Evolutionary conservation across 768 basidiomycete species (phyloP).

Genomic region (Rhizopogon roseolus): DNA sequence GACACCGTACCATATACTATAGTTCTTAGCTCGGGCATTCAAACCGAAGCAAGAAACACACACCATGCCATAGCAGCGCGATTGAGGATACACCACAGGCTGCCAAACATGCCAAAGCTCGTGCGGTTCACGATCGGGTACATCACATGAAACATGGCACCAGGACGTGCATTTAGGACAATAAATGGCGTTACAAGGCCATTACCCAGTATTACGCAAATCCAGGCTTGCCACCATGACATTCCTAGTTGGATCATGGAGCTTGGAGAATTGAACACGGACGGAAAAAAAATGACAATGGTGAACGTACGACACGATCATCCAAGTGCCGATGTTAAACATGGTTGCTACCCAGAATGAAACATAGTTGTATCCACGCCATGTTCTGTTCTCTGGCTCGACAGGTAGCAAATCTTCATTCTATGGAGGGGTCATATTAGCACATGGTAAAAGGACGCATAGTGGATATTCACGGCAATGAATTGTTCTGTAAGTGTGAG

Average conservation of each 20-base stretch:
- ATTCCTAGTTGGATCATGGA: slow-evolving; percentile 70
- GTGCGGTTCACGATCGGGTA: slow-evolving; percentile 73
- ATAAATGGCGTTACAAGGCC: slow-evolving; percentile 63
- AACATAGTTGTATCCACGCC: slow-evolving; percentile 62
- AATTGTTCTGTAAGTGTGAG: slow-evolving; percentile 53
- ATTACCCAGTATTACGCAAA: slow-evolving; percentile 69
- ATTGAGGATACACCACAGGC: slow-evolving; percentile 76
- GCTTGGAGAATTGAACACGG: not conserved
- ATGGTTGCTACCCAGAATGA: slow-evolving; percentile 79
- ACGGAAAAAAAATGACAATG: not conserved
- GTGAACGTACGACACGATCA: slow-evolving; percentile 50
- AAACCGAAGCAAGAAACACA: slow-evolving; percentile 19
- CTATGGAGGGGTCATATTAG: slow-evolving; percentile 25
- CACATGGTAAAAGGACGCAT: not conserved
- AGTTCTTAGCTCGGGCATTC: slow-evolving; percentile 7
- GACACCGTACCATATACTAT: slow-evolving; percentile 72
- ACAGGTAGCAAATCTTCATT: slow-evolving; percentile 73
- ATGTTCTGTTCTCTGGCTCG: slow-evolving; percentile 54
- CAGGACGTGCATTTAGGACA: slow-evolving; percentile 71
- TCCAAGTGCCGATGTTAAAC: slow-evolving; percentile 80
- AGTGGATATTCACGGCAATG: slow-evolving; percentile 41
- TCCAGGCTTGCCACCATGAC: slow-evolving; percentile 84
- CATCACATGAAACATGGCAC: slow-evolving; percentile 72
- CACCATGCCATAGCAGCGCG: slow-evolving; percentile 70
- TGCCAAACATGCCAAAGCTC: slow-evolving; percentile 77